Evolutionary conservation across 2,329 filamentous ascomycete genomes (phyloP).

Genomic region (Epichloe sp.): DNA sequence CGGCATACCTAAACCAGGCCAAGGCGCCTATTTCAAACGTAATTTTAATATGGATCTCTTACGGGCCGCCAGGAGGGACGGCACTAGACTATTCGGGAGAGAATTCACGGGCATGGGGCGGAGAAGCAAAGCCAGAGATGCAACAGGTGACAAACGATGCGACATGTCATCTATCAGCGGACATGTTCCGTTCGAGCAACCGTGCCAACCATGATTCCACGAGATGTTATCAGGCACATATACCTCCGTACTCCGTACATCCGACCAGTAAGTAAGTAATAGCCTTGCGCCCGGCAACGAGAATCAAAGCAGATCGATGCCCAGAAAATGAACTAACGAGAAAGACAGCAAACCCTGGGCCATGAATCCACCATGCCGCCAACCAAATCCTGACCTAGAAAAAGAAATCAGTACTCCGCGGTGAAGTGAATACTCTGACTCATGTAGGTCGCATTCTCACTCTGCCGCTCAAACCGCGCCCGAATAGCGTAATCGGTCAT

Average conservation of each 20-base stretch:
- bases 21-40: constrained; percentile 12
- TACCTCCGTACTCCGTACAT: not conserved
- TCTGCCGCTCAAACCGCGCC: too few relatives aligned
- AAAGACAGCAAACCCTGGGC: too few relatives aligned
- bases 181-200: not conserved
- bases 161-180: not conserved
- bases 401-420: too few relatives aligned
- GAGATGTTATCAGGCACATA: constrained; percentile 3
- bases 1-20: constrained; percentile 23
- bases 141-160: not conserved
- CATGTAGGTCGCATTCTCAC: too few relatives aligned
- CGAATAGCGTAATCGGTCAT: too few relatives aligned
- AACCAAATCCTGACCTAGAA: too few relatives aligned
- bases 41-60: constrained; percentile 10
- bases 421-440: too few relatives aligned
- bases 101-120: constrained; percentile 16
- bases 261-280: too few relatives aligned
- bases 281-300: too few relatives aligned
- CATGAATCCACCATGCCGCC: too few relatives aligned
- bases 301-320: too few relatives aligned
- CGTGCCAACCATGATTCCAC: not conserved
- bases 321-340: too few relatives aligned
- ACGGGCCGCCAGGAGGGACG: constrained; percentile 8
- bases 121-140: constrained; percentile 1
- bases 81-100: constrained; percentile 15